Conservation (phyloP, 371 early-diverging fungal genomes). For the Rhizopus delemar region DNA sequence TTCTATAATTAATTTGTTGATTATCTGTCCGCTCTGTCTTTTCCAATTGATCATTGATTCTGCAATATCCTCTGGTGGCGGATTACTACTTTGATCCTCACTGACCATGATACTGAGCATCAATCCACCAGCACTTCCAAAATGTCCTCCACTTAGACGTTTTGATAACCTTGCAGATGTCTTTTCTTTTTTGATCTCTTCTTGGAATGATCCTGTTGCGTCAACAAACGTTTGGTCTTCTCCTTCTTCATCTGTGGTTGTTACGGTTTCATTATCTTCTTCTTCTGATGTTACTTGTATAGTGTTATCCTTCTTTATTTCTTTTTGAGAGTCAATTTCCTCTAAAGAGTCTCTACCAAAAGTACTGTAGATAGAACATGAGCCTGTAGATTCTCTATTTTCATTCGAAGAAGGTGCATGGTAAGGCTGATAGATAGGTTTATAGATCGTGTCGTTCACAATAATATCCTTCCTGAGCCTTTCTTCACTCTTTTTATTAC, state of each 20-base stretch:
- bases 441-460: not conserved
- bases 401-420: not conserved
- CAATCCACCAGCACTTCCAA: conserved; percentile 52
- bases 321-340: not conserved
- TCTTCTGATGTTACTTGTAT: conserved; percentile 7
- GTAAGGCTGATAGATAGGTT: not conserved
- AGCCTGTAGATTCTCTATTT: conserved; percentile 33
- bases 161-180: conserved; percentile 38
- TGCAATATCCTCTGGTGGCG: conserved; percentile 39
- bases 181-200: conserved; percentile 45
- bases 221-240: conserved; percentile 16
- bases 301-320: not conserved
- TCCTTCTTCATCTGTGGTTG: conserved; percentile 12
- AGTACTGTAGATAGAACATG: conserved; percentile 44
- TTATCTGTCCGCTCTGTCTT: conserved; percentile 29
- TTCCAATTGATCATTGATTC: conserved; percentile 50
- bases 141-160: conserved; percentile 52
- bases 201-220: conserved; percentile 1
- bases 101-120: conserved; percentile 34
- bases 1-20: not conserved
- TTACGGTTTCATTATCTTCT: conserved; percentile 12
- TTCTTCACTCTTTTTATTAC: conserved; percentile 9
- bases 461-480: not conserved
- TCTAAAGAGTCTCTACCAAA: conserved; percentile 24
- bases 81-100: conserved; percentile 16